Conservation (phyloP, 2,329 filamentous ascomycete genomes). For the Raffaelea albimanens region DNA sequence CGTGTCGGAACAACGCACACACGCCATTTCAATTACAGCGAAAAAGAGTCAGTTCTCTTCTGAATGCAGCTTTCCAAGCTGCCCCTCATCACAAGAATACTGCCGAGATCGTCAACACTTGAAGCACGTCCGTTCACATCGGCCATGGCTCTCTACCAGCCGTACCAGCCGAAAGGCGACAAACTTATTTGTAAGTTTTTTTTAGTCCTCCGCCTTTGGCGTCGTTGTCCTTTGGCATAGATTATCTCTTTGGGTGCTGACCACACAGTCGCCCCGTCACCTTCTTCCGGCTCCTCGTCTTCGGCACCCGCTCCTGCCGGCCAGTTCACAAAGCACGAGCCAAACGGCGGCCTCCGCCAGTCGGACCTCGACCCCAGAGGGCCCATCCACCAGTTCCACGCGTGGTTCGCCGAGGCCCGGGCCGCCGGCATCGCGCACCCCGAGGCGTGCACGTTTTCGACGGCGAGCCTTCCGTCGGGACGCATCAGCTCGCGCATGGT, state of each 20-base stretch:
- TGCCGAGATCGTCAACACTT: not conserved
- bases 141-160: slow-evolving; percentile 12
- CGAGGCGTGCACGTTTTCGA: slow-evolving; percentile 82
- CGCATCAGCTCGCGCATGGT: slow-evolving; percentile 78
- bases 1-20: too few species aligned
- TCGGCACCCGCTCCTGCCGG: slow-evolving; percentile 48
- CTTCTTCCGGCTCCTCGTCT: too few species aligned
- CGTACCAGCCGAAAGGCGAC: too few species aligned
- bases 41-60: too few species aligned
- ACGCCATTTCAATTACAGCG: too few species aligned
- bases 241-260: too few species aligned
- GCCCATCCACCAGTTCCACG: slow-evolving; percentile 78
- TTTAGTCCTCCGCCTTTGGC: too few species aligned
- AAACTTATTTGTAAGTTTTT: slow-evolving; percentile 11
- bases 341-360: slow-evolving; percentile 46
- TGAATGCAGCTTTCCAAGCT: too few species aligned
- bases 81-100: too few species aligned
- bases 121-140: too few species aligned
- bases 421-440: slow-evolving; percentile 54
- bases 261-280: slow-evolving; percentile 13
- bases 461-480: slow-evolving; percentile 72
- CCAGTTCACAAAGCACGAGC: slow-evolving; percentile 56
- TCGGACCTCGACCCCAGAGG: slow-evolving; percentile 48
- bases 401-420: slow-evolving; percentile 75
- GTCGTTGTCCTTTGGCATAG: too few species aligned